Conservation (phyloP, 768 basidiomycete species). For the Xerocomus brunneocitrinus region DNA sequence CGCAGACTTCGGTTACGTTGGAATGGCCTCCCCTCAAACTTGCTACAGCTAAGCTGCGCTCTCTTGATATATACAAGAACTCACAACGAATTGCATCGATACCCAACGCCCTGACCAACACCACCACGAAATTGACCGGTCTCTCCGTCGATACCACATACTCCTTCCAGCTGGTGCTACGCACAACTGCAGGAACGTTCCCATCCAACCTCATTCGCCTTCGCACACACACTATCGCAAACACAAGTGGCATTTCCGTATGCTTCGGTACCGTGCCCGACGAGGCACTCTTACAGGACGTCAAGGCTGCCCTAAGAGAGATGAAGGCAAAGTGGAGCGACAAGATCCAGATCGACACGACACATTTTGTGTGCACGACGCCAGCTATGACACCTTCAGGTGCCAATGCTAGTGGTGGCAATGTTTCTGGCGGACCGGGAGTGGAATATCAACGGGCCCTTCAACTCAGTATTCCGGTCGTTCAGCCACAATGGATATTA, state of each 20-base stretch:
- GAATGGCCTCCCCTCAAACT: slow-evolving; percentile 90
- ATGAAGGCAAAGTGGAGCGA: slow-evolving; percentile 92
- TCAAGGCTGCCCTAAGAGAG: slow-evolving; percentile 71
- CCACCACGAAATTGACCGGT: slow-evolving; percentile 82
- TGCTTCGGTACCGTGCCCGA: slow-evolving; percentile 93
- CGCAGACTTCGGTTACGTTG: slow-evolving; percentile 94
- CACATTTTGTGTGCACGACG: slow-evolving; percentile 95
- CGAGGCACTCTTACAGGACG: slow-evolving; percentile 67
- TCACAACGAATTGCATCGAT: slow-evolving; percentile 83
- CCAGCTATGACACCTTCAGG: slow-evolving; percentile 66
- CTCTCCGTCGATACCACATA: slow-evolving; percentile 82
- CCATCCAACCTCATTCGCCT: slow-evolving; percentile 80
- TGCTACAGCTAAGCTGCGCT: slow-evolving; percentile 81
- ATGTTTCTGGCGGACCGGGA: slow-evolving; percentile 56
- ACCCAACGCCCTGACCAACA: slow-evolving; percentile 76
- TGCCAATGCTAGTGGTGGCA: slow-evolving; percentile 50
- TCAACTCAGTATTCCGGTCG: slow-evolving; percentile 90
- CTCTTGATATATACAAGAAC: slow-evolving; percentile 91
- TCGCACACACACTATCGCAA: slow-evolving; percentile 89
- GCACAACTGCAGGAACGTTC: slow-evolving; percentile 88
- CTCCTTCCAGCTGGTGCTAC: slow-evolving; percentile 89
- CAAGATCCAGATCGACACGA: slow-evolving; percentile 95
- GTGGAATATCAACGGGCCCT: slow-evolving; percentile 94
- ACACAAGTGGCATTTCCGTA: slow-evolving; percentile 91
- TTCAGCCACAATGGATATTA: slow-evolving; percentile 91